A percentile compares a stretch with the other conserved stretches of the same genome.
Evolutionary conservation across 495 filamentous ascomycete genomes (phyloP).

Genomic region (Annulohypoxylon maeteangense): DNA sequence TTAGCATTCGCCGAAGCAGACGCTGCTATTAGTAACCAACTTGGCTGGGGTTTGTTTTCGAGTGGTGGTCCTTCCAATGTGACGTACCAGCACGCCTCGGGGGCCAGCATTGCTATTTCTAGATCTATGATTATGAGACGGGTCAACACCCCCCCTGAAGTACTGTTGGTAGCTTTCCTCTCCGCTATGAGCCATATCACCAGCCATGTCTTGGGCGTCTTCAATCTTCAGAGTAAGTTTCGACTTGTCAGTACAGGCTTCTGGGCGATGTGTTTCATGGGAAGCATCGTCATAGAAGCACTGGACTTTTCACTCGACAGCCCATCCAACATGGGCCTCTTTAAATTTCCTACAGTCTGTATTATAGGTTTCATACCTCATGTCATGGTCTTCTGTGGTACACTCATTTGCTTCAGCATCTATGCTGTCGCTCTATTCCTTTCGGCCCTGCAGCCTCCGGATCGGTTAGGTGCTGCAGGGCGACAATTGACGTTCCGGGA

Average conservation of each 20-base stretch:
- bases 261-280: constrained; percentile 91
- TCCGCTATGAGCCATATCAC: constrained; percentile 89
- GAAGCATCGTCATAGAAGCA: constrained; percentile 76
- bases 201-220: constrained; percentile 81
- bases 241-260: constrained; percentile 85
- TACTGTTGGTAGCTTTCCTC: constrained; percentile 86
- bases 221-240: constrained; percentile 79
- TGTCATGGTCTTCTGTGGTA: constrained; percentile 81
- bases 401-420: constrained; percentile 75
- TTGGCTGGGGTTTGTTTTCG: constrained; percentile 74
- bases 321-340: constrained; percentile 57
- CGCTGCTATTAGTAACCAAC: constrained; percentile 77
- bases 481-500: constrained; percentile 48
- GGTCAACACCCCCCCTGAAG: constrained; percentile 87
- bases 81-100: constrained; percentile 54
- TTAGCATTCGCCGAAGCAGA: constrained; percentile 97
- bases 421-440: constrained; percentile 80
- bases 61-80: constrained; percentile 48
- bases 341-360: constrained; percentile 92
- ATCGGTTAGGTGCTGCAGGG: constrained; percentile 33
- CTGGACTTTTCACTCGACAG: constrained; percentile 67
- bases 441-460: constrained; percentile 73
- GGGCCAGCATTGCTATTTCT: constrained; percentile 59
- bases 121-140: constrained; percentile 66
- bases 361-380: constrained; percentile 96